Conservation (phyloP, 768 basidiomycete species). For the Lactifluus hygrophoroides region DNA sequence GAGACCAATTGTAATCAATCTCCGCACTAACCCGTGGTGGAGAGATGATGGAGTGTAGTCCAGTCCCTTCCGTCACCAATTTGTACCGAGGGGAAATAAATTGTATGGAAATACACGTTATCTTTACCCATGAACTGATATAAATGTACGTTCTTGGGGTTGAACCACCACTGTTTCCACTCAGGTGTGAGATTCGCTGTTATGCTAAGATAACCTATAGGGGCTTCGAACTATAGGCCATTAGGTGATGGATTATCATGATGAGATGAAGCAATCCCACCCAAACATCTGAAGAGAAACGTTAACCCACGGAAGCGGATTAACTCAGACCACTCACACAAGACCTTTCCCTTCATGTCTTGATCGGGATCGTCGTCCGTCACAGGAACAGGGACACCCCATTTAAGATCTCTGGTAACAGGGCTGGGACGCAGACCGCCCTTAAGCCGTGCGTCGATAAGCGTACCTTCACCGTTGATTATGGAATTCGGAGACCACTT, state of each 20-base stretch:
- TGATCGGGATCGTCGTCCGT: slow-evolving; percentile 61
- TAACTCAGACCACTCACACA: slow-evolving; percentile 53
- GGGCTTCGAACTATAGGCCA: slow-evolving; percentile 75
- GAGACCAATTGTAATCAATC: background rate
- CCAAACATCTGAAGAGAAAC: slow-evolving; percentile 69
- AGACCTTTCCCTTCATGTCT: slow-evolving; percentile 89
- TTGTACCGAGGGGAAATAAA: slow-evolving; percentile 87
- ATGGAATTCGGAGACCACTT: slow-evolving; percentile 93
- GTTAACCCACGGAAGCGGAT: background rate
- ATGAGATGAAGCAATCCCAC: slow-evolving; percentile 38
- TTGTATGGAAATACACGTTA: slow-evolving; percentile 96
- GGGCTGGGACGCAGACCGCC: slow-evolving; percentile 81
- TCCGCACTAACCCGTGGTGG: slow-evolving; percentile 72
- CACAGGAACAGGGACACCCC: slow-evolving; percentile 91
- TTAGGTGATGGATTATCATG: background rate
- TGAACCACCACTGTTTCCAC: slow-evolving; percentile 97
- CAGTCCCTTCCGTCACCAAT: slow-evolving; percentile 85
- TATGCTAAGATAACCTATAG: slow-evolving; percentile 95
- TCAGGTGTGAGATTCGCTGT: slow-evolving; percentile 91
- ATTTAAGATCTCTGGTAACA: slow-evolving; percentile 86
- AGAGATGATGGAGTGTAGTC: slow-evolving; percentile 91
- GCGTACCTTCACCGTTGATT: slow-evolving; percentile 78
- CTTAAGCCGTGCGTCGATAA: slow-evolving; percentile 84
- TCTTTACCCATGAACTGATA: slow-evolving; percentile 99
- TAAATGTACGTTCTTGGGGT: slow-evolving; percentile 77